A percentile compares a stretch with the other conserved stretches of the same genome.
These are phyloP conservation scores for Castanea mollissima DNA, from an alignment of 306 rosid genomes.

Conservation along the genomic window DNA sequence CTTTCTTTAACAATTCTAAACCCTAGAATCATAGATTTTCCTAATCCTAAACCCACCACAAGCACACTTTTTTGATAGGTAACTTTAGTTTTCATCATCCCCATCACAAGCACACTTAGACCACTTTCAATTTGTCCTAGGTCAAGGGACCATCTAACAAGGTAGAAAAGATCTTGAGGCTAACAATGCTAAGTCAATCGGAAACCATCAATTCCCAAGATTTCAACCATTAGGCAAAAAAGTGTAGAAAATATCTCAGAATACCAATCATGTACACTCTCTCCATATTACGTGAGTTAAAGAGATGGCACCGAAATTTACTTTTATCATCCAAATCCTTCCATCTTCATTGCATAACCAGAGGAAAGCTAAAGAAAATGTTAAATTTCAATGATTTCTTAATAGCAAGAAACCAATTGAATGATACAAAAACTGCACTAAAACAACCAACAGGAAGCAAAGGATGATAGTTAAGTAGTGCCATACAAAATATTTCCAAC, in stretches of 20 bases:
- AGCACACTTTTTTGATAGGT: too few relatives aligned
- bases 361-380: not conserved
- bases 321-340: not conserved
- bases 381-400: not conserved
- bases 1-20: too few relatives aligned
- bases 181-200: not conserved
- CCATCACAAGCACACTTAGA: too few relatives aligned
- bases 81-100: too few relatives aligned
- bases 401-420: not conserved
- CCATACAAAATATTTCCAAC: not conserved
- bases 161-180: not conserved
- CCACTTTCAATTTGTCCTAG: too few relatives aligned
- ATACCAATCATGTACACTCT: too few relatives aligned
- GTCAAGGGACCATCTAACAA: not conserved
- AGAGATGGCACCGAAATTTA: not conserved
- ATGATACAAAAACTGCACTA: not conserved
- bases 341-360: not conserved
- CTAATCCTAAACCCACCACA: too few relatives aligned
- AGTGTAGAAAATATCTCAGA: too few relatives aligned
- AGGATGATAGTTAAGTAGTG: not conserved
- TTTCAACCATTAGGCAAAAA: not conserved
- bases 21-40: too few relatives aligned
- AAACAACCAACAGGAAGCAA: not conserved
- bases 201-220: not conserved
- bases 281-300: not conserved